Base-by-base conservation (phyloP, 495 filamentous ascomycete genomes). In the Penicillium canescens region DNA sequence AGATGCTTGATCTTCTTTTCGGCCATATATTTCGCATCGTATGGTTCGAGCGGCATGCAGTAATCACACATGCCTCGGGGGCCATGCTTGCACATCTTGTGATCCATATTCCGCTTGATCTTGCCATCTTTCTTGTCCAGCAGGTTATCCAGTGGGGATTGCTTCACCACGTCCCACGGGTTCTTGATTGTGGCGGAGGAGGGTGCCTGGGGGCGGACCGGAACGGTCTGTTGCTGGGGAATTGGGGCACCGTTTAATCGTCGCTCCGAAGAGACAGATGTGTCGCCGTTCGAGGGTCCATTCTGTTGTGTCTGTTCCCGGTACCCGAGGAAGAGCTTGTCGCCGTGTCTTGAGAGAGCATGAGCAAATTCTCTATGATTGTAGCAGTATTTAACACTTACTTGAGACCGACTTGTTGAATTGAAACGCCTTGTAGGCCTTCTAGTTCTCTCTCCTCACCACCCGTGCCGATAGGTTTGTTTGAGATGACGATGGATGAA, bases 61-160 rank as follows among this genome's bases (percentile, higher is more conserved):
- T 97, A 96, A 71, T 99, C 94, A 69, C 94, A 99, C 95, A 98
- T 98, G 57, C 95, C 94, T 69, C 95, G 96, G 18, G 86, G 85
- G 6, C 93, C 92, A 69, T 99, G 94, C 60, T 88, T 87, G 75
- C 94, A 99, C 89, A 99, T 92, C 63, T 90, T 92, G 37, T 70
- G 67, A 61, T 97, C 95, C 36, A 78, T 78, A 36, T 73, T 75
- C 43, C 94, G 79, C 33, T 84, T 80, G 42, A 98, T 98, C 77
- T 97, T 99, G 46, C 94, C 95, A 82, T 96, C 90, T 60, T 85
- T 79, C 73, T 83, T 90, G 62, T 99, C 94, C 56, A 99, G 72
- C 20, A 80, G 72, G 63, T 98, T 82, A 65, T 99, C 94, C 0
- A 98, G 75, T 0, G 86, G 75, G 2, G 91, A 94, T 70, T 98